Evolutionary conservation across 1,284 basidiomycete genomes (phyloP).

Genomic region (Pyrrhoderma noxium): DNA sequence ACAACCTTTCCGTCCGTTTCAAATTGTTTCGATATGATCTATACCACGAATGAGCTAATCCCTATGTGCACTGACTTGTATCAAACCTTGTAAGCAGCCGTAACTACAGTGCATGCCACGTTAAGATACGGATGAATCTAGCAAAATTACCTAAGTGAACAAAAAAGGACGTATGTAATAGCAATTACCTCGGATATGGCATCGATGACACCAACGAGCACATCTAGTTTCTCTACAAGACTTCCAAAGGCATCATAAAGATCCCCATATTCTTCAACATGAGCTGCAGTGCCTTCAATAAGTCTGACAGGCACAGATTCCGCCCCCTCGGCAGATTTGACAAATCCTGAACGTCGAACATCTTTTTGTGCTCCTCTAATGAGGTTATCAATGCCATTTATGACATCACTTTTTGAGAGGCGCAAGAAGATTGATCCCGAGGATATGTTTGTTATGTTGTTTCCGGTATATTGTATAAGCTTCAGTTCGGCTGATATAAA

Average conservation of each 20-base stretch:
- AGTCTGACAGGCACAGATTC: background rate
- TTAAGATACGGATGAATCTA: slow-evolving; percentile 4
- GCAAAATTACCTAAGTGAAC: background rate
- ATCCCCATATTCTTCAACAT: background rate
- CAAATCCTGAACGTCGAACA: background rate
- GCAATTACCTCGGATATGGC: background rate
- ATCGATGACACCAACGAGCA: background rate
- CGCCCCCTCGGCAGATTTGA: background rate
- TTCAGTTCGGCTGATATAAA: background rate
- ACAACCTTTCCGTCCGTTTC: background rate
- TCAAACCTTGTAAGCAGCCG: slow-evolving; percentile 2
- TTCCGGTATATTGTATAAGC: background rate
- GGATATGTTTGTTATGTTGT: background rate
- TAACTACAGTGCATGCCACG: background rate
- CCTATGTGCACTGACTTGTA: no score
- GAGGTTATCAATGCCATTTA: background rate
- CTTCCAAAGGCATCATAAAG: background rate
- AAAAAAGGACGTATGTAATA: background rate
- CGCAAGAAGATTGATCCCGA: background rate
- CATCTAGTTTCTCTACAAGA: background rate
- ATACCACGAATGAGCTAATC: no score
- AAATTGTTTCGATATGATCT: background rate
- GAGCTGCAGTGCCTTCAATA: background rate
- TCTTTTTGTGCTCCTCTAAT: background rate
- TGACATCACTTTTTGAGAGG: background rate